These are phyloP conservation scores for Rosa lucieae DNA, from an alignment of 306 rosid genomes.

Conservation along the genomic window DNA sequence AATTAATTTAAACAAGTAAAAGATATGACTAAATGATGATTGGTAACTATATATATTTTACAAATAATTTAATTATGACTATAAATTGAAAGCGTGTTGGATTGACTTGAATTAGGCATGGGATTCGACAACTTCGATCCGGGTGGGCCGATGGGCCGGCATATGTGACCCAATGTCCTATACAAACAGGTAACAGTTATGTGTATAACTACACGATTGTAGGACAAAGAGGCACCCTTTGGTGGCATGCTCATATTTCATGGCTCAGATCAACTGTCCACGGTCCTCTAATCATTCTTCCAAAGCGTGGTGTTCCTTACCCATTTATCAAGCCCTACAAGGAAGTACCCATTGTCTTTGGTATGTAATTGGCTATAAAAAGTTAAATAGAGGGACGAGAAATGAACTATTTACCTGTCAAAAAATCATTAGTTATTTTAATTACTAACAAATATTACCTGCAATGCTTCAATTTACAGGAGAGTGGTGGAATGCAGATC, in stretches of 20 bases:
- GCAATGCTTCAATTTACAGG: constrained; percentile 36
- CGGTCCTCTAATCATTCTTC: constrained; percentile 59
- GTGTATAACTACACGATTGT: constrained; percentile 59
- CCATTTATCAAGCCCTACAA: constrained; percentile 38
- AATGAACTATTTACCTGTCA: background rate
- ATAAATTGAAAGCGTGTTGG: background rate
- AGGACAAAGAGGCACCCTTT: constrained; percentile 71
- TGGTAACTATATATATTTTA: too few species aligned
- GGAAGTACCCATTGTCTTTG: constrained; percentile 22
- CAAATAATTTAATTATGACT: too few species aligned
- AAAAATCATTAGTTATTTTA: background rate
- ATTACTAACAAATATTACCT: background rate
- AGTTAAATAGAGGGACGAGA: background rate
- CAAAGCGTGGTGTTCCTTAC: constrained; percentile 47
- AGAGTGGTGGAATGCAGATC: constrained; percentile 77
- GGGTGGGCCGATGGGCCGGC: constrained; percentile 81
- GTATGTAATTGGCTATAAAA: background rate
- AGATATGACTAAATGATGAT: background rate
- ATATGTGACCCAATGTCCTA: constrained; percentile 69
- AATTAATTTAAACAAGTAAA: background rate
- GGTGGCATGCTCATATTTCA: constrained; percentile 67
- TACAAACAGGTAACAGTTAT: constrained; percentile 59
- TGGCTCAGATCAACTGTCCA: constrained; percentile 63
- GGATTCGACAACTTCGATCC: constrained; percentile 52
- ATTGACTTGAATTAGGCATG: constrained; percentile 47